Base-by-base conservation (phyloP, 768 basidiomycete species). In the Russula foetens region DNA sequence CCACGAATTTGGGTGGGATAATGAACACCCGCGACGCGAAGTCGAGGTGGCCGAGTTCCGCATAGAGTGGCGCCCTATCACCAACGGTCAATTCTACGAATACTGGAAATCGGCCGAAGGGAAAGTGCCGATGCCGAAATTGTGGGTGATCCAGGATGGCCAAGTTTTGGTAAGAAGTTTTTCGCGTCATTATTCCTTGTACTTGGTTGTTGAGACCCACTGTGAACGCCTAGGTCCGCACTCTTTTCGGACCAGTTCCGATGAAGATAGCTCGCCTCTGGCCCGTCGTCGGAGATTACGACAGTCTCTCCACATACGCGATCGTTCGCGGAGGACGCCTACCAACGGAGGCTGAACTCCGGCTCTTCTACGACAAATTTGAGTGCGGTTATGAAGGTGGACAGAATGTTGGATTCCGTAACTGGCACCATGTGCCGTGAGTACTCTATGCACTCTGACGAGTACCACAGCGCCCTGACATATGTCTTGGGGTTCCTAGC, bases 1-100 rank as follows among this genome's bases (percentile, higher is more conserved):
- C 8, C 86, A 95, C 67, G 83, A 86, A 58, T 92, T 90, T 71
- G 93, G 94, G 0, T 94, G 96, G 97, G 97, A 99, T 70, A 94
- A 92, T 67, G 97, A 99, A 74, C 78, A 85, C 65, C 92, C 94
- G 2, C 75, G 76, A 63, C 75, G 85, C 24, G 69, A 68, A 15
- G 81, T 86, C n/a, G 64, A 78, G 0, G 84, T 97, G 33, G 76
- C 73, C 43, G 60, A 80, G 63, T 94, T 98, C 77, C 79, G 77
- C 66, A 86, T 97, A 43, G 86, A 88, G 44, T 88, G 90, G 80
- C 76, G 92, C 62, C 93, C 93, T 1, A 77, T 99, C 38, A 92
- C 87, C 57, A 99, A 98, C 64, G 85, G 84, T 11, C 84, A 99
- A 67, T 97, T 92, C 71, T 82, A 82, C 66, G 69, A 78, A 38